Evolutionary conservation across 495 filamentous ascomycete species (phyloP), one percentile per base, ranked within the genome.

Genomic region (Penicilliopsis zonata): DNA sequence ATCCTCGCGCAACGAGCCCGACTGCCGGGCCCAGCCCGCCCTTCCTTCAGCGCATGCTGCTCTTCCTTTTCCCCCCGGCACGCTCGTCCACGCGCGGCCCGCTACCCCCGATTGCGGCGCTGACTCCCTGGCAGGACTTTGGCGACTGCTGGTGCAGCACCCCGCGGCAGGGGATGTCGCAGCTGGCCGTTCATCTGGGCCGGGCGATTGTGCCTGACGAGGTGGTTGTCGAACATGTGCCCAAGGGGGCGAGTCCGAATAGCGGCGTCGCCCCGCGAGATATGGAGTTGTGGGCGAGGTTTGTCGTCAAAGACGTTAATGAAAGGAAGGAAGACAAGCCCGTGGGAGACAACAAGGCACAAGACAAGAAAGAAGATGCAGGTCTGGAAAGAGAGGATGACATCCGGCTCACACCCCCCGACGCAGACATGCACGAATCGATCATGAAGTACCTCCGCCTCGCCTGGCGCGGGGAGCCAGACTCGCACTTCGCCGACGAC

Each of bases 141-240:
- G 60, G 57, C n/a, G 65, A 70, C 18, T 59, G 61, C 37, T 70
- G 61, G 63, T 71, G 65, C 37, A 54, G 44, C 20, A 46, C 47
- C 16, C 50, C 52, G 12, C 48, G 49, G 6, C 27, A 50, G 13
- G 61, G 60, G 4, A 50, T 55, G 25, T 33, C 60, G 4, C 67
- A 71, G 34, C 41, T 71, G 4, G 34, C 47, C 7, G 43, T 67
- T 3, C 19, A 41, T 1, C 47, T 68, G 0, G 42, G 50, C 4
- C 52, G 44, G 9, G 35, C 36, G 1, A 64, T 68, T 14, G 49
- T 64, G 3, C 61, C 65, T 0, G 61, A 67, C 22, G 61, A 67
- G 15, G 45, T 69, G 0, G 49, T 67, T 2, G 49, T 71, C 9
- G 65, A 71, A 34, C 61, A 69, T 37, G 44, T 65, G 2, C 57